Evolutionary conservation across 2,329 filamentous ascomycete species (phyloP).

Genomic region (Alternaria alternata): DNA sequence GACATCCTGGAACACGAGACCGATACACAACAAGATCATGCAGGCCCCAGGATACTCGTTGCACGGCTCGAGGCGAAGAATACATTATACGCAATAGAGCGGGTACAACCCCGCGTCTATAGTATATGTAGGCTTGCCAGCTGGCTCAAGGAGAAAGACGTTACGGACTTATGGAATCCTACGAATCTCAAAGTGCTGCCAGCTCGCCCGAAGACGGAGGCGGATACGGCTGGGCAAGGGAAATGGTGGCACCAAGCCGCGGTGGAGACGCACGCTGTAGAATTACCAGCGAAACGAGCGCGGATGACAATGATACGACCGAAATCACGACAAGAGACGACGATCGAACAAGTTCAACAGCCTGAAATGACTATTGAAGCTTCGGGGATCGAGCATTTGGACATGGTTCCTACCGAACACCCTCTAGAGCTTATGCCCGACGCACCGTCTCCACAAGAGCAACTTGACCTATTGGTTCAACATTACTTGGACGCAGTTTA

Average conservation of each 20-base stretch:
- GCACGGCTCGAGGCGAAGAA: conserved; percentile 60
- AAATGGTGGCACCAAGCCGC: conserved; percentile 47
- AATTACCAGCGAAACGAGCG: conserved; percentile 30
- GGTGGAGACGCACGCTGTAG: conserved; percentile 25
- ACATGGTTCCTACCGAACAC: conserved; percentile 8
- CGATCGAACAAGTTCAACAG: conserved; percentile 11
- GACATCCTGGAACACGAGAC: conserved; percentile 40
- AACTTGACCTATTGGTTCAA: conserved; percentile 61
- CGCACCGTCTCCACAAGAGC: conserved; percentile 40
- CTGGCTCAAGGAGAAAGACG: conserved; percentile 68
- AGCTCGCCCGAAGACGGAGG: conserved; percentile 61
- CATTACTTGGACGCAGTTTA: conserved; percentile 58
- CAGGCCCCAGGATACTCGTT: conserved; percentile 41
- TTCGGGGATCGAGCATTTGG: conserved; percentile 4
- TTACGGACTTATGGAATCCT: conserved; percentile 51
- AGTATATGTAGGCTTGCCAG: conserved; percentile 72
- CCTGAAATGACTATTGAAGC: neutral
- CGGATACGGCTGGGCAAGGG: neutral
- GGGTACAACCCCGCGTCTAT: conserved; percentile 68
- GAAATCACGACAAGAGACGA: conserved; percentile 10
- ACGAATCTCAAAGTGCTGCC: conserved; percentile 59
- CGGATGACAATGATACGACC: conserved; percentile 46
- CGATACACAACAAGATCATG: conserved; percentile 5
- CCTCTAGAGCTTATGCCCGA: conserved; percentile 12
- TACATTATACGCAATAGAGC: conserved; percentile 81